phyloP scores from a whole-genome alignment of 768 basidiomycete genomes.

The Dentipellis fragilis region DNA sequence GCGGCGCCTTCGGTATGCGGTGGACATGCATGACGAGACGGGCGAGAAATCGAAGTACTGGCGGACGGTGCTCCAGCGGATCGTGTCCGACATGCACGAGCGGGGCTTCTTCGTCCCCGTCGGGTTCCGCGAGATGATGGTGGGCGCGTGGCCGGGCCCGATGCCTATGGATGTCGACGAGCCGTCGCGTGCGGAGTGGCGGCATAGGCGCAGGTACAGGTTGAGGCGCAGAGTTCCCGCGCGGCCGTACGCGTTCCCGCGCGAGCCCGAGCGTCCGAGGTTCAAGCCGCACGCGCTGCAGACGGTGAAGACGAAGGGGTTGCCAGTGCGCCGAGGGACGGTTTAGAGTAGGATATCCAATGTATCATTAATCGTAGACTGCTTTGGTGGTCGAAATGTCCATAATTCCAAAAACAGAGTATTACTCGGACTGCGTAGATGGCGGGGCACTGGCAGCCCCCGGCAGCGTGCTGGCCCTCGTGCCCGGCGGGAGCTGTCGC shows the following conservation, averaged over 20 bases:
- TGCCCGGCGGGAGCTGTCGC: slow-evolving; percentile 4
- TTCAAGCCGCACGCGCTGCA: slow-evolving; percentile 9
- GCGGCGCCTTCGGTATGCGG: slow-evolving; percentile 20
- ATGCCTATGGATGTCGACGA: neutral
- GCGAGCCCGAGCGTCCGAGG: neutral
- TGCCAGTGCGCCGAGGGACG: slow-evolving; percentile 8
- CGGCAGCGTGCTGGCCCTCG: no score
- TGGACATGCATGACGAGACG: neutral
- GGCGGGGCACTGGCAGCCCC: no score
- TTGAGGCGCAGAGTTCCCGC: neutral
- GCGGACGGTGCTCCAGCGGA: slow-evolving; percentile 7
- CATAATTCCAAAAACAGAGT: no score
- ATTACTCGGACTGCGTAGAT: no score
- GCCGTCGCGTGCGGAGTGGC: neutral
- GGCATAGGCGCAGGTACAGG: neutral
- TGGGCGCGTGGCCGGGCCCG: slow-evolving; percentile 3
- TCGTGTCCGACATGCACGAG: slow-evolving; percentile 1
- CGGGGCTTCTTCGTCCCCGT: slow-evolving; percentile 7
- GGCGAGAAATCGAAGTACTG: slow-evolving; percentile 2
- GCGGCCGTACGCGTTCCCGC: slow-evolving; percentile 1
- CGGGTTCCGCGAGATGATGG: slow-evolving; percentile 4
- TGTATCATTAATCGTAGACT: no score
- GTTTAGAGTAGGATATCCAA: neutral
- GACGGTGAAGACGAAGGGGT: slow-evolving; percentile 14
- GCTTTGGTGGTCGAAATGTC: no score